A percentile compares a stretch with the other conserved stretches of the same genome.
Evolutionary conservation across 176 grass and related monocot genomes (phyloP).

Genomic region (Oryza meyeriana): DNA sequence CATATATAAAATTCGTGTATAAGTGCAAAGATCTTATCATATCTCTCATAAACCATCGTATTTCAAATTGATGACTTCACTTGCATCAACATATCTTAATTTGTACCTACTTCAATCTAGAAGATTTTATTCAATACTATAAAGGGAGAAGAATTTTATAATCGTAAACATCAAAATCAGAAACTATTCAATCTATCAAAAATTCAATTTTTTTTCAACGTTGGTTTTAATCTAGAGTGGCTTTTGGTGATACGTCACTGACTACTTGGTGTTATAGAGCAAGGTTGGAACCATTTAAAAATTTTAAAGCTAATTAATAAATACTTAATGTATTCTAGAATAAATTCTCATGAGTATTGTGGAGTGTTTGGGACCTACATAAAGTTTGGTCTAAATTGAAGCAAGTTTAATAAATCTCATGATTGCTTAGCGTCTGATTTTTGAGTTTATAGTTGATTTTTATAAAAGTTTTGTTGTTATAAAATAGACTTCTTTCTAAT

Average conservation of each 20-base stretch:
- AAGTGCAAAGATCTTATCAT: neutral
- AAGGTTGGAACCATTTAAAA: neutral
- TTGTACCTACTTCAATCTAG: neutral
- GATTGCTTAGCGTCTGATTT: neutral
- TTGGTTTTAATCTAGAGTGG: neutral
- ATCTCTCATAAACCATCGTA: neutral
- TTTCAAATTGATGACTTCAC: neutral
- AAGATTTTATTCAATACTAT: neutral
- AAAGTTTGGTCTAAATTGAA: neutral
- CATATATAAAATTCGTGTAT: neutral
- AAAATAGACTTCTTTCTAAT: neutral
- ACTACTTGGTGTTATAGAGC: neutral
- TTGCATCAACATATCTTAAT: neutral
- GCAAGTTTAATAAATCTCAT: neutral
- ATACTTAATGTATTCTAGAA: neutral
- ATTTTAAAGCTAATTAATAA: neutral
- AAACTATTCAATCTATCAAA: neutral
- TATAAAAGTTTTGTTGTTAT: neutral
- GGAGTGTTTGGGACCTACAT: neutral
- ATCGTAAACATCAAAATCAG: neutral
- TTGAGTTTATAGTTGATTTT: neutral
- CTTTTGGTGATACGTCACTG: neutral
- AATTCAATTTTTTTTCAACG: neutral
- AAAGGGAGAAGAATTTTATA: neutral
- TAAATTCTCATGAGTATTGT: neutral